Evolutionary conservation across 169 alveolate species (phyloP).

Genomic region (Cryptosporidium sp.): DNA sequence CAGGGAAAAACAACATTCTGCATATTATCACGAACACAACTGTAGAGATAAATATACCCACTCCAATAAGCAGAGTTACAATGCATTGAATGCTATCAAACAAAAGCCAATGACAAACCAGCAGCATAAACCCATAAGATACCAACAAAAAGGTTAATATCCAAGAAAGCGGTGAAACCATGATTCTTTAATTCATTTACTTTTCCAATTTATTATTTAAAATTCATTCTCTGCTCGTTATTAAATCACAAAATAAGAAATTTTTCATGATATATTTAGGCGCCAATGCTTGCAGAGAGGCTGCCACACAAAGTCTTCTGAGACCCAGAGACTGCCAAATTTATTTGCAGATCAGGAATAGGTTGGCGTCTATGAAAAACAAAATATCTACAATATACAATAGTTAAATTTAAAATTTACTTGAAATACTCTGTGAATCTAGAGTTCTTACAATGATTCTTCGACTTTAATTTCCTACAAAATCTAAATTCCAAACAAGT

Average conservation of each 20-base stretch:
- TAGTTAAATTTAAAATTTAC: neutral
- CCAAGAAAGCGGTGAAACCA: slow-evolving; percentile 29
- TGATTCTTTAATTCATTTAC: slow-evolving; percentile 11
- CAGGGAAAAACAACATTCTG: slow-evolving; percentile 17
- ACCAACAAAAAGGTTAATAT: slow-evolving; percentile 14
- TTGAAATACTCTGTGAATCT: neutral
- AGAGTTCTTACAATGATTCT: too few relatives aligned
- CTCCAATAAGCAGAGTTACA: slow-evolving; percentile 4
- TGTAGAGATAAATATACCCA: slow-evolving; percentile 28
- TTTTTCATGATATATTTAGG: slow-evolving; percentile 25
- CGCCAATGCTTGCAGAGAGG: slow-evolving; percentile 17
- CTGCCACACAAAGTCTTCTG: slow-evolving; percentile 59
- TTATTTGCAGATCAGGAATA: slow-evolving; percentile 21
- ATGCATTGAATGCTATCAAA: slow-evolving; percentile 6
- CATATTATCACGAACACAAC: slow-evolving; percentile 8
- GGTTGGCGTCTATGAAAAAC: neutral
- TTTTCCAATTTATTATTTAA: neutral
- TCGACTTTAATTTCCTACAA: too few relatives aligned
- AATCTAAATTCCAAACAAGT: too few relatives aligned
- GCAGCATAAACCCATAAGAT: slow-evolving; percentile 13
- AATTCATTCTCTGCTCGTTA: neutral
- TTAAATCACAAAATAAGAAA: neutral
- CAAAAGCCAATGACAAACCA: slow-evolving; percentile 39
- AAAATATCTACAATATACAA: neutral
- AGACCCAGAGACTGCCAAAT: slow-evolving; percentile 66